Conservation (phyloP, 176 grass and related monocot genomes). For the Avena eriantha region DNA sequence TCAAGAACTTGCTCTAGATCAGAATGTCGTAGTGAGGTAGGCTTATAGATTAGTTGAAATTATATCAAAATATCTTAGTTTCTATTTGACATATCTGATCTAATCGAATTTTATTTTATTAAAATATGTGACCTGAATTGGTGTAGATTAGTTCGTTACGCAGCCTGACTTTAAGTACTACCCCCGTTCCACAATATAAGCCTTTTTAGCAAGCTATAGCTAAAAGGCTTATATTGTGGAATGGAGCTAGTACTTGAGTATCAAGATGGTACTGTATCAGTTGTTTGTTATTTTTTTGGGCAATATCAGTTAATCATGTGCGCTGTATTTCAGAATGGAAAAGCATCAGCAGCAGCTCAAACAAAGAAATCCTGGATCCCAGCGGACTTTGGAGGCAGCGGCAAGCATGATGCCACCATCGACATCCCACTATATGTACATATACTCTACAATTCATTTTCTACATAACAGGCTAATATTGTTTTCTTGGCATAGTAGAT, state of each 20-base stretch:
- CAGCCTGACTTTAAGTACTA: constrained; percentile 3
- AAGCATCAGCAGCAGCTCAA: constrained; percentile 8
- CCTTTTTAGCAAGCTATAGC: no score
- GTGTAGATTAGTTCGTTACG: background rate
- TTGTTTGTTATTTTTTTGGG: background rate
- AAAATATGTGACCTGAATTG: background rate
- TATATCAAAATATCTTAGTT: constrained; percentile 17
- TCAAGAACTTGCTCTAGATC: background rate
- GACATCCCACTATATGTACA: constrained; percentile 55
- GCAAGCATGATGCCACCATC: constrained; percentile 54
- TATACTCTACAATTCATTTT: background rate
- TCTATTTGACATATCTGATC: background rate
- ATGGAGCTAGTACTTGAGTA: background rate
- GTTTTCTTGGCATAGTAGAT: background rate
- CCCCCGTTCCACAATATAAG: no score
- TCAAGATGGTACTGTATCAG: background rate
- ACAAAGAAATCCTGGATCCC: constrained; percentile 47
- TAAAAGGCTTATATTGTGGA: no score
- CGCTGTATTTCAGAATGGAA: constrained; percentile 40
- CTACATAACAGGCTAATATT: background rate
- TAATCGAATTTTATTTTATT: background rate
- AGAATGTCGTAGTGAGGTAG: background rate
- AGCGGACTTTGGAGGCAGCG: constrained; percentile 49
- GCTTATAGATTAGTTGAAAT: background rate
- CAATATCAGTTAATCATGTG: background rate